Base-by-base conservation (phyloP, 169 alveolate species). In the Toxoplasma gondii region DNA sequence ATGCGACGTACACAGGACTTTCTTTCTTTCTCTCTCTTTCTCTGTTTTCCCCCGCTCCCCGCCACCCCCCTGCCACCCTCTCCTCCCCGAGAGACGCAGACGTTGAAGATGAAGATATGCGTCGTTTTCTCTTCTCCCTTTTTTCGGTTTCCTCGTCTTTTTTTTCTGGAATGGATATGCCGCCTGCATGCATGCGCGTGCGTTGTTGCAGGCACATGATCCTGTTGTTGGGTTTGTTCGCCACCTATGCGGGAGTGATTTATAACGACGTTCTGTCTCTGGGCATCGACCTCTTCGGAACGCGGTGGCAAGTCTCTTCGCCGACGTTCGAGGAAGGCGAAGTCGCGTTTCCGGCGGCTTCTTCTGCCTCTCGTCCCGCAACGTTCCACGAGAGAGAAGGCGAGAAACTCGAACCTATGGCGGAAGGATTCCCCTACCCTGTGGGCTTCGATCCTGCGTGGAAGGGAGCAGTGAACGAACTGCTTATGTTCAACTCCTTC, bases 361-460 rank as follows among this genome's bases (percentile, higher is more conserved):
- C 84, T 41, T 31, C 84, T 9, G n/a, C 84, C 43, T 41, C 84
- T 16, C 27, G 44, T 16, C 45, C 43, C 44, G 84, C 45, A 44
- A 74, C 45, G 0, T 31, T 36, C 43, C 45, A 31, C 39, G 84
- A 31, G 19, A 41, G 39, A 41, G 74, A 64, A 4, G 74, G 84
- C 16, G 84, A 74, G 39, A 22, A 22, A n/a, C 69, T 43, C 31
- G 74, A 58, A 22, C 93, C 93, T 38, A 12, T 84, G 43, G 7
- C 74, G 22, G 86, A 58, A 49, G 94, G 95, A 2, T 99, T 99
- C 97, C 99, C 99, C 36, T 99, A 99, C 97, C 97, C 99, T 91
- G 99, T 99, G 97, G 99, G 99, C 17, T 98, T 99, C 43, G 99
- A 99, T 93, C 98, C 99, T 36, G 98, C 98, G 45, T 99, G 99